Evolutionary conservation across 805 yeast species (phyloP).

Genomic region (Metschnikowia kofuensis): DNA sequence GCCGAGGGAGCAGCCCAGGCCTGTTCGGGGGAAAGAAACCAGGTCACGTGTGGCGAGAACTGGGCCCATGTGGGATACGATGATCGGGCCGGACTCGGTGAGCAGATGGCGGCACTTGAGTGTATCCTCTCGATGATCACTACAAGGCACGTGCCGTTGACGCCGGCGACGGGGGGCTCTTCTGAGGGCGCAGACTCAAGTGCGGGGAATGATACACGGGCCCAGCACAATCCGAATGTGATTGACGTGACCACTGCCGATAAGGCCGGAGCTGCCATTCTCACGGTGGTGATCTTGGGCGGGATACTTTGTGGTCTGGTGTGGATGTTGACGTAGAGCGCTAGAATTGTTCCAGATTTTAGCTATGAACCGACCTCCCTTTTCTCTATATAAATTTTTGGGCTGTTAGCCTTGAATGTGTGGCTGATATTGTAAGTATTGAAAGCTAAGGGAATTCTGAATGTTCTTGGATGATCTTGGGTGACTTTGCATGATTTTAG

Average conservation of each 20-base stretch:
- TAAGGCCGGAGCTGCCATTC: slow-evolving; percentile 82
- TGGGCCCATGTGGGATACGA: slow-evolving; percentile 66
- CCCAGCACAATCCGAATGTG: slow-evolving; percentile 35
- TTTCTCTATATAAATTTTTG: too few species aligned
- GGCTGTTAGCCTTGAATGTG: too few species aligned
- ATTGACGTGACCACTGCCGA: slow-evolving; percentile 49
- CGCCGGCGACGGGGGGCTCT: slow-evolving; percentile 16
- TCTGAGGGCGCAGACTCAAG: slow-evolving; percentile 19
- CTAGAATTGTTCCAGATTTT: neutral
- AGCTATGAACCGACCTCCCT: too few species aligned
- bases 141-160: slow-evolving; percentile 24
- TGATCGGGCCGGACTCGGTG: slow-evolving; percentile 69
- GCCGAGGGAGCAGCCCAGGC: slow-evolving; percentile 69
- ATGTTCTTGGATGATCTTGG: too few species aligned
- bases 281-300: slow-evolving; percentile 71
- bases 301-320: slow-evolving; percentile 60
- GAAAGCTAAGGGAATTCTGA: too few species aligned
- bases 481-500: too few species aligned
- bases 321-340: slow-evolving; percentile 63
- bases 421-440: too few species aligned
- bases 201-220: slow-evolving; percentile 26
- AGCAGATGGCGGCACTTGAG: slow-evolving; percentile 73
- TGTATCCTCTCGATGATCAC: slow-evolving; percentile 33
- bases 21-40: slow-evolving; percentile 82
- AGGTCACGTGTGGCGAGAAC: slow-evolving; percentile 76